Evolutionary conservation across 2,329 filamentous ascomycete genomes (phyloP), one percentile per base, ranked within the genome.

Genomic region (Orbilia oligospora): DNA sequence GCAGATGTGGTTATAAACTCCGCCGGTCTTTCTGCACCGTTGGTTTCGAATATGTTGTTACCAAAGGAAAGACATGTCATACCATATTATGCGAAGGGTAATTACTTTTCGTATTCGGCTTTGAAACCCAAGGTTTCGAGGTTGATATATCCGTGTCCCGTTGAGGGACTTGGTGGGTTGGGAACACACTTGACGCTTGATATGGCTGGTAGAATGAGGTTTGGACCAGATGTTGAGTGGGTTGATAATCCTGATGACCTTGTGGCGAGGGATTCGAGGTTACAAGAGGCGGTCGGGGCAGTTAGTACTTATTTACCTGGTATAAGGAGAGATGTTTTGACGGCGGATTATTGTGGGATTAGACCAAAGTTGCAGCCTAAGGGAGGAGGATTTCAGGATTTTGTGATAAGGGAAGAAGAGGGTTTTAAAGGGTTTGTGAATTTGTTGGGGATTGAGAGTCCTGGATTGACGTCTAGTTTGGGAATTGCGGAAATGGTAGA

Each of bases 161-260:
- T 92, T 8, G 92, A 94, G 0, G 94, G 94, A 1, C 89, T 91
- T 22, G 94, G 90, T 65, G 95, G 96, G 0, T 86, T 99, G 0
- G 96, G 96, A 58, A 98, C 96, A 0, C 96, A 99, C 84, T 87
- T 99, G 18, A 99, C 96, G 0, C 88, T 98, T 72, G 96, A 99
- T 84, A 88, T 98, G 85, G 88, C 87, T 0, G 94, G 95, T 0
- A 89, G 93, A 0, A 88, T 98, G 51, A 91, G 93, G 44, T 99
- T 99, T 84, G 96, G 96, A 0, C 96, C 96, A 0, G 96, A 99
- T 83, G 92, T 97, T 14, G 93, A 98, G 84, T 98, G 96, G 96
- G 91, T 97, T 0, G 88, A 91, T 61, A 86, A 87, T 0, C 90
- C 93, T 0, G 85, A 85, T 8, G 90, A 97, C 82, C 87, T 97